phyloP scores from a whole-genome alignment of 139 green algal species.

The Chlorella ohadii region DNA sequence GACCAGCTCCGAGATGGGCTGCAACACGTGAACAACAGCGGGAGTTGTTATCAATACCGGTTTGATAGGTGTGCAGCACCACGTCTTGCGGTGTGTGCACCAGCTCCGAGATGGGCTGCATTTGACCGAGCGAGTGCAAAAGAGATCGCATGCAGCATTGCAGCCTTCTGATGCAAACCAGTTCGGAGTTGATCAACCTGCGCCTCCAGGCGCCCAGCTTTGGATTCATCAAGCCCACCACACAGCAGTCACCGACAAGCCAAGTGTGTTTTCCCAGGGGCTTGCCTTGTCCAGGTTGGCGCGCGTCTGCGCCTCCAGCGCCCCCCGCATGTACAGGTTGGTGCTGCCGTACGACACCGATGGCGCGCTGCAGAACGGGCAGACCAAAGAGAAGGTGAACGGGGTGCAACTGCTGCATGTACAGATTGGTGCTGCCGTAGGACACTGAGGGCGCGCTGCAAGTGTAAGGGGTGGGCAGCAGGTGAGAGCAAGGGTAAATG shows the following conservation, averaged over 20 bases:
- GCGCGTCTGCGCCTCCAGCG: constrained; percentile 88
- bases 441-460: constrained; percentile 76
- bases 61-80: too few species aligned
- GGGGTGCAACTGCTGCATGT: too few species aligned
- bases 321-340: constrained; percentile 92
- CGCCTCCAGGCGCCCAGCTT: too few species aligned
- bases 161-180: too few species aligned
- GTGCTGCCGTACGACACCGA: constrained; percentile 77
- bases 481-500: neutral
- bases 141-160: neutral
- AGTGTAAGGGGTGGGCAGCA: neutral
- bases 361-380: constrained; percentile 51
- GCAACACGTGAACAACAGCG: too few species aligned
- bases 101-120: too few species aligned
- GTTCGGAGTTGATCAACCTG: too few species aligned
- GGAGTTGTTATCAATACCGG: too few species aligned
- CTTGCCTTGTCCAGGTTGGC: constrained; percentile 76
- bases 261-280: too few species aligned
- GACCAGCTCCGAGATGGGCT: constrained; percentile 59
- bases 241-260: neutral
- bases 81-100: too few species aligned
- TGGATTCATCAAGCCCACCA: too few species aligned
- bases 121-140: too few species aligned
- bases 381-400: neutral
- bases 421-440: constrained; percentile 83